A percentile compares a stretch with the other conserved stretches of the same genome.
Evolutionary conservation across 192 early-diverging fungal genomes (phyloP).

Genomic region (Funneliformis mosseae): DNA sequence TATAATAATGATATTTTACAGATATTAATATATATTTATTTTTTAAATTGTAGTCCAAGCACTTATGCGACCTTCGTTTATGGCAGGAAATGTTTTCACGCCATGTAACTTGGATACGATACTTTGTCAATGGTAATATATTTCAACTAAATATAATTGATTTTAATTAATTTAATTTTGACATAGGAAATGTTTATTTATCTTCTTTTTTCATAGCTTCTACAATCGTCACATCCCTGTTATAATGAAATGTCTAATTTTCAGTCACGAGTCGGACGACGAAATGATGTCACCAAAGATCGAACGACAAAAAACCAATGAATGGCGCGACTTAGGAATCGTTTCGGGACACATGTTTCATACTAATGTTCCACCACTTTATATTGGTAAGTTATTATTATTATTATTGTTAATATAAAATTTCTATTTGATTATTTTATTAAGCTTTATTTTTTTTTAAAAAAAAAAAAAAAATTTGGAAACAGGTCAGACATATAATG

Average conservation of each 20-base stretch:
- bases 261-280: neutral
- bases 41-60: conserved; percentile 51
- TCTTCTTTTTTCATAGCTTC: neutral
- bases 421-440: neutral
- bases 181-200: conserved; percentile 36
- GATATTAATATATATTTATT: neutral
- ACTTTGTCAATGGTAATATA: conserved; percentile 59
- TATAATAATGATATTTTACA: conserved; percentile 6
- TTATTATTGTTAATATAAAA: neutral
- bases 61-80: conserved; percentile 67
- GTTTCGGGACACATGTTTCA: neutral
- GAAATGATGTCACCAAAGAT: neutral
- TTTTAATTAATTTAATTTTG: neutral
- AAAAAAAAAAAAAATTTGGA: neutral
- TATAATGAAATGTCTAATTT: neutral
- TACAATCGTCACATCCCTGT: neutral
- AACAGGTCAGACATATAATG: neutral
- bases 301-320: neutral
- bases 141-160: neutral
- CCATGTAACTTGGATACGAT: conserved; percentile 72
- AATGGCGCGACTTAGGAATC: neutral
- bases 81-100: conserved; percentile 72
- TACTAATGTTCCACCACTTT: neutral
- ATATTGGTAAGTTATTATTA: neutral
- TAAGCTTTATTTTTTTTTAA: neutral